Percentiles rank a stretch among this genome's conserved stretches.
Conservation (phyloP, 1,284 basidiomycete genomes). For the Microbotryomycetes sp. region DNA sequence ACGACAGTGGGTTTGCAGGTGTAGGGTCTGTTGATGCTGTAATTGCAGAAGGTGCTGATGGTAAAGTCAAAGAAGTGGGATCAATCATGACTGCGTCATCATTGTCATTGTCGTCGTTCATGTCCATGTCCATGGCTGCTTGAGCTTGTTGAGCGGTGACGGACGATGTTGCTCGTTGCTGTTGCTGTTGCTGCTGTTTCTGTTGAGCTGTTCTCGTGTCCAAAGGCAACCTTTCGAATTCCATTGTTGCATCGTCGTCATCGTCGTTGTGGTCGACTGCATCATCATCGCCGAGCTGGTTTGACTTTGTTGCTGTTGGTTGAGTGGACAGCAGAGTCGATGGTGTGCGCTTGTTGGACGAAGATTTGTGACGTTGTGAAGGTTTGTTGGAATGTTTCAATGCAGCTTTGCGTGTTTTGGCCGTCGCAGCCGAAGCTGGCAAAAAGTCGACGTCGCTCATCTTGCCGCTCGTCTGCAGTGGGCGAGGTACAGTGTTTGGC, state of each 20-base stretch:
- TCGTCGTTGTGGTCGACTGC: background rate
- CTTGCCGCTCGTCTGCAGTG: background rate
- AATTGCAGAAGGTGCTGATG: conserved; percentile 23
- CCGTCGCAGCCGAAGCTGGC: conserved; percentile 22
- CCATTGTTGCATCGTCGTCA: conserved; percentile 1
- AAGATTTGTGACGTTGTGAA: conserved; percentile 7
- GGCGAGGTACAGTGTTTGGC: background rate
- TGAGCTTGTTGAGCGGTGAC: conserved; percentile 3
- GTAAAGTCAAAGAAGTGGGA: conserved; percentile 24
- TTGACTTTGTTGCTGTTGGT: background rate
- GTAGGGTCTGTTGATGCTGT: conserved; percentile 9
- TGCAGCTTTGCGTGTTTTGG: conserved; percentile 28
- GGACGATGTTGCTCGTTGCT: background rate
- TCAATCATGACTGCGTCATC: conserved; percentile 37
- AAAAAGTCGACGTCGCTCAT: conserved; percentile 28
- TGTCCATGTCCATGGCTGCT: conserved; percentile 18
- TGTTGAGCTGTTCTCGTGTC: background rate
- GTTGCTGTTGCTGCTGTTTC: background rate
- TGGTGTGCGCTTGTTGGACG: conserved; percentile 16
- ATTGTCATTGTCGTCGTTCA: conserved; percentile 27
- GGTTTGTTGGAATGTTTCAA: conserved; percentile 5
- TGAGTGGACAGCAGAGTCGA: conserved; percentile 29
- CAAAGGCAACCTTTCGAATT: conserved; percentile 8
- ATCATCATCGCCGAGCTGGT: background rate
- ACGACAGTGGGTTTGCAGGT: conserved; percentile 26